Percentiles rank a stretch among this genome's conserved stretches.
Evolutionary conservation across 306 rosid genomes (phyloP).

Genomic region (Comarum palustre): DNA sequence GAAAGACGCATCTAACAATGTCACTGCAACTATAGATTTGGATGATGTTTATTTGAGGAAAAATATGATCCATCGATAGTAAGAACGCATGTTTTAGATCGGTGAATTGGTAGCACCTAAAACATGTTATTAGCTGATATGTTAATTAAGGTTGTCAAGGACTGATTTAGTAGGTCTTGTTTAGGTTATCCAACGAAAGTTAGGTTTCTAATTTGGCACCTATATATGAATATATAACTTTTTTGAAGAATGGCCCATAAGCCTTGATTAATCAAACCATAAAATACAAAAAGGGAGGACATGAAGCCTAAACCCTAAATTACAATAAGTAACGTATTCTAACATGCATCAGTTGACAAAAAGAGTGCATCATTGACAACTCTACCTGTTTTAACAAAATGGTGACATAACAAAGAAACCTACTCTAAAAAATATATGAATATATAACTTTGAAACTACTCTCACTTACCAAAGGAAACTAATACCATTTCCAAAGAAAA

Average conservation of each 20-base stretch:
- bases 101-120: neutral
- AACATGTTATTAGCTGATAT: neutral
- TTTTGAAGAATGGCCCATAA: no score
- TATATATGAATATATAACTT: neutral
- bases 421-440: no score
- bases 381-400: no score
- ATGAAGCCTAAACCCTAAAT: no score
- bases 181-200: constrained; percentile 8
- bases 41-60: constrained; percentile 8
- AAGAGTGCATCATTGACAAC: no score
- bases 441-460: neutral
- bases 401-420: no score
- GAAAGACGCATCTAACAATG: constrained; percentile 26
- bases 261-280: no score
- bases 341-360: no score
- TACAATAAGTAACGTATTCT: no score
- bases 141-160: neutral
- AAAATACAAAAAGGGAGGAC: no score
- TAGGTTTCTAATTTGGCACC: constrained; percentile 6
- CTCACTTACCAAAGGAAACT: no score
- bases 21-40: neutral
- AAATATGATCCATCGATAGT: neutral
- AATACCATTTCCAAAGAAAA: no score
- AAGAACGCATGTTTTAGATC: neutral
- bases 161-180: constrained; percentile 17